These are phyloP conservation scores for Xylaria sp. DNA, from an alignment of 2,329 filamentous ascomycete species.

Conservation along the genomic window DNA sequence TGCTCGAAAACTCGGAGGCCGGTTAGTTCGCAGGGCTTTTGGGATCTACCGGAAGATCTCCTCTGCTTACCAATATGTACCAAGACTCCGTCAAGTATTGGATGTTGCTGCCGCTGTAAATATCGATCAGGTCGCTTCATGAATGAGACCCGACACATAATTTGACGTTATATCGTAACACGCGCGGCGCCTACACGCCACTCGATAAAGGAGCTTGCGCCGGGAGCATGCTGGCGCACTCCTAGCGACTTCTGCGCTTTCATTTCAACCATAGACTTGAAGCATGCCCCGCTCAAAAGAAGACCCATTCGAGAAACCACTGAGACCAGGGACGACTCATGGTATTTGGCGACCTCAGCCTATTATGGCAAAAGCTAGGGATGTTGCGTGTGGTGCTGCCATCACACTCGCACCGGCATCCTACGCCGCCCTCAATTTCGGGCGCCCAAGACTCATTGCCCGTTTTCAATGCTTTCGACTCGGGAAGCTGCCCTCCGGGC, in stretches of 20 bases:
- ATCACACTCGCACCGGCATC: constrained; percentile 57
- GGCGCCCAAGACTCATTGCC: constrained; percentile 45
- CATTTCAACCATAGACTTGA: neutral
- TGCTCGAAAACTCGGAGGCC: neutral
- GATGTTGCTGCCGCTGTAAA: neutral
- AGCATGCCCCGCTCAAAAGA: constrained; percentile 32
- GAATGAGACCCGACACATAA: neutral
- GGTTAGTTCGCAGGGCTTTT: constrained; percentile 12
- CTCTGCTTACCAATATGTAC: constrained; percentile 18
- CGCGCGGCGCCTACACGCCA: neutral
- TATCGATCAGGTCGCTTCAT: neutral
- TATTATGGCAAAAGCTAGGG: constrained; percentile 52
- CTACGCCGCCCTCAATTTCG: constrained; percentile 53
- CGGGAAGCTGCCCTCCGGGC: constrained; percentile 51
- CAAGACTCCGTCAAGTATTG: neutral
- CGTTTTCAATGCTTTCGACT: constrained; percentile 48
- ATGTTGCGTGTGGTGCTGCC: constrained; percentile 50
- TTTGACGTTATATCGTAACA: neutral
- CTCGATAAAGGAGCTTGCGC: neutral
- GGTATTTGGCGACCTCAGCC: constrained; percentile 53
- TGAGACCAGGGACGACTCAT: constrained; percentile 49
- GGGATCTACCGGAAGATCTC: neutral
- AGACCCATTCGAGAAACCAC: constrained; percentile 48
- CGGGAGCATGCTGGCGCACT: neutral
- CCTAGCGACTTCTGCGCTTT: neutral